Conservation (phyloP, 1,284 basidiomycete species). For the Leccinum angustisporum region DNA sequence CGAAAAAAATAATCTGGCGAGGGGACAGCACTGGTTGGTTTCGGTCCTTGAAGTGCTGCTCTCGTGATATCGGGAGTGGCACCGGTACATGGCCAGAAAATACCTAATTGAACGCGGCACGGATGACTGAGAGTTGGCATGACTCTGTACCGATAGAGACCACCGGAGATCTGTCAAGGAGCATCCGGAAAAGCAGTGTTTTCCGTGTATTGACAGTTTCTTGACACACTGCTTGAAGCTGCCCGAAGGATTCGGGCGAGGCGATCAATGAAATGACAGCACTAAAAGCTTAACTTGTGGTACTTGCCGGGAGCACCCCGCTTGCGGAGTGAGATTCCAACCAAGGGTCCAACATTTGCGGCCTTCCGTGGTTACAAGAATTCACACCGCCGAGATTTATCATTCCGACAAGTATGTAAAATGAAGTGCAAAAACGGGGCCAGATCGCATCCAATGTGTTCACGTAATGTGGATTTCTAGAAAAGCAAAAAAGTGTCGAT, state of each 20-base stretch:
- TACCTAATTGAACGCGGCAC: constrained; percentile 49
- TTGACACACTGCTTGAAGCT: constrained; percentile 9
- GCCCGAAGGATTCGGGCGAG: constrained; percentile 16
- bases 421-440: constrained; percentile 18
- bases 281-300: constrained; percentile 27
- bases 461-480: constrained; percentile 30
- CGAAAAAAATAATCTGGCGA: constrained; percentile 8
- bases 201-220: constrained; percentile 5
- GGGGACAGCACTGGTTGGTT: constrained; percentile 4
- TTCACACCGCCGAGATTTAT: constrained; percentile 9
- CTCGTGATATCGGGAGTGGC: constrained; percentile 46
- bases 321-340: constrained; percentile 8
- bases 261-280: constrained; percentile 25
- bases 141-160: constrained; percentile 11
- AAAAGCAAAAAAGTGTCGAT: constrained; percentile 14
- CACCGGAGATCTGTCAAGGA: constrained; percentile 22
- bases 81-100: constrained; percentile 41
- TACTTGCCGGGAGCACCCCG: constrained; percentile 25
- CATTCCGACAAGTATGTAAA: constrained; percentile 25
- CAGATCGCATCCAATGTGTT: constrained; percentile 19
- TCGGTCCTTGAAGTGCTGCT: constrained; percentile 23
- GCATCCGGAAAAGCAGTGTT: constrained; percentile 15
- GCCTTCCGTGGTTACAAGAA: constrained; percentile 3
- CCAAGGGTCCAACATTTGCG: constrained; percentile 5
- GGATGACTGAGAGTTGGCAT: constrained; percentile 19